A percentile compares a stretch with the other conserved stretches of the same genome.
phyloP scores from a whole-genome alignment of 441 rosid genomes.

The Biscutella laevigata region DNA sequence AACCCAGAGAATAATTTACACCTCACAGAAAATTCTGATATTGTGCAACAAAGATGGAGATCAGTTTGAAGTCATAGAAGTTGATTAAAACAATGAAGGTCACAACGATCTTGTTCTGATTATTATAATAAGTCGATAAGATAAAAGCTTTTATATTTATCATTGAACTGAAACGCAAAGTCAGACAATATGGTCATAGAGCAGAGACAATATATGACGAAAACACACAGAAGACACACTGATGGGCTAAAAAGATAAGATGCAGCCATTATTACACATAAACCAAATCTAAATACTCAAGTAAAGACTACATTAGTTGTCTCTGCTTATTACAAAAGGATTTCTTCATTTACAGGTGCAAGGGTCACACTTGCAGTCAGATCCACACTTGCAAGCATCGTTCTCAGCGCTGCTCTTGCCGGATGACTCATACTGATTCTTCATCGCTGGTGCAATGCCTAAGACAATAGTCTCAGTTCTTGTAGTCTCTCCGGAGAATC shows the following conservation, averaged over 20 bases:
- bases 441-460: constrained; percentile 44
- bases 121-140: too few relatives aligned
- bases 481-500: constrained; percentile 29
- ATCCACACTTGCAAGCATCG: constrained; percentile 55
- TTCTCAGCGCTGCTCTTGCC: constrained; percentile 29
- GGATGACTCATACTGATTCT: constrained; percentile 29
- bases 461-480: constrained; percentile 30
- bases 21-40: too few relatives aligned
- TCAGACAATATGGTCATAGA: not conserved
- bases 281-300: not conserved
- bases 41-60: too few relatives aligned
- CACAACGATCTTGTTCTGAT: too few relatives aligned
- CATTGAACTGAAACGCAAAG: constrained; percentile 7
- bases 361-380: constrained; percentile 45
- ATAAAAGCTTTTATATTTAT: too few relatives aligned
- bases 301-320: not conserved
- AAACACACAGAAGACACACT: not conserved
- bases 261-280: constrained; percentile 18
- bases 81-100: too few relatives aligned
- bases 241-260: not conserved
- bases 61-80: too few relatives aligned
- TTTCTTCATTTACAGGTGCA: constrained; percentile 34
- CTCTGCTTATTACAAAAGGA: not conserved
- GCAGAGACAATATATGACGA: constrained; percentile 16
- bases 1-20: constrained; percentile 4